A percentile compares a stretch with the other conserved stretches of the same genome.
Conservation (phyloP, 2,329 filamentous ascomycete species). For the Fusarium sp. region DNA sequence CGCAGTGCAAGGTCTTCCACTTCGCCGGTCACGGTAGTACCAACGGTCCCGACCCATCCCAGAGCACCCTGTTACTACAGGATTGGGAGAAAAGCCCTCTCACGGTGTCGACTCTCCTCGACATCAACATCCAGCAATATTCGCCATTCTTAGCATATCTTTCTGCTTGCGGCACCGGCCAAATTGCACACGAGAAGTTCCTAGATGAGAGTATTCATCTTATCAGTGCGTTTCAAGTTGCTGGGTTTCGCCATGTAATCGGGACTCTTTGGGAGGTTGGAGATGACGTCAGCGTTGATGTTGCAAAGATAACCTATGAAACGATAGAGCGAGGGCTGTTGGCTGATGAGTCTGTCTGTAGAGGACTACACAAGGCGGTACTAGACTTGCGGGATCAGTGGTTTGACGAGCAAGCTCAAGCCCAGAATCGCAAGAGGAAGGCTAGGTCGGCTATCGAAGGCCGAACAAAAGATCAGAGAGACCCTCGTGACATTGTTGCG, state of each 20-base stretch:
- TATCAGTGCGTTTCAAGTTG: neutral
- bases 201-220: neutral
- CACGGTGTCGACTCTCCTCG: accelerated
- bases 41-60: neutral
- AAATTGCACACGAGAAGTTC: neutral
- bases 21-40: neutral
- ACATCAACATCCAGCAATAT: neutral
- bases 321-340: neutral
- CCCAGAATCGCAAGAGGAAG: neutral
- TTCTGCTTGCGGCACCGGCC: neutral
- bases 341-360: neutral
- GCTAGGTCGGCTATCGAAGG: neutral
- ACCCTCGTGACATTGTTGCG: neutral
- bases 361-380: neutral
- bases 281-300: neutral
- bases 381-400: neutral
- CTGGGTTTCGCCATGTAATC: neutral
- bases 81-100: neutral
- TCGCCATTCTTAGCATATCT: neutral
- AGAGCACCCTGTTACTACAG: neutral
- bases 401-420: neutral
- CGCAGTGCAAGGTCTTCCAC: neutral
- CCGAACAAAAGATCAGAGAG: accelerated
- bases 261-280: too few species aligned
- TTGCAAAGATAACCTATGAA: neutral